Evolutionary conservation across 768 basidiomycete genomes (phyloP).

Genomic region (Tricholoma hemisulphureum): DNA sequence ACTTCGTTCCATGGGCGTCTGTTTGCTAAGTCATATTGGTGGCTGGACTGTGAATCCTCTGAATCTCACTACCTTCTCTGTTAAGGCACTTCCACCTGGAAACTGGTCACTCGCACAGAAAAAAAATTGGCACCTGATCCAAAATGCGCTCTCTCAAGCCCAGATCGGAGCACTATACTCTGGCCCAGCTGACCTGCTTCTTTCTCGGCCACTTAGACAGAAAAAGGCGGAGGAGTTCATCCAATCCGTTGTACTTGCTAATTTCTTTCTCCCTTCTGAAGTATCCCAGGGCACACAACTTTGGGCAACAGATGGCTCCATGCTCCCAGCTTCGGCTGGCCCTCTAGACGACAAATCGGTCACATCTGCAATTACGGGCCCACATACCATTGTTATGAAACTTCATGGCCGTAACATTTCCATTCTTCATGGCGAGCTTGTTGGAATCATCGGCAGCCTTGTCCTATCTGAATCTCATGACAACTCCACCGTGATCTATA

Average conservation of each 20-base stretch:
- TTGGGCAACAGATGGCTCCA: slow-evolving; percentile 27
- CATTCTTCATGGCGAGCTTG: slow-evolving; percentile 21
- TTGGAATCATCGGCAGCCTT: slow-evolving; percentile 18
- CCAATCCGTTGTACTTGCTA: neutral
- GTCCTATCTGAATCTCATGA: slow-evolving; percentile 2
- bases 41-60: neutral
- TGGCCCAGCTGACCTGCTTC: neutral
- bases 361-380: slow-evolving; percentile 12
- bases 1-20: neutral
- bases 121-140: neutral
- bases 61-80: neutral
- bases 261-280: neutral
- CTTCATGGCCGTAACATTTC: slow-evolving; percentile 16
- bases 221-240: slow-evolving; percentile 4
- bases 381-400: slow-evolving; percentile 11
- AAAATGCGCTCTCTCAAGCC: neutral
- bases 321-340: slow-evolving; percentile 19
- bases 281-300: neutral
- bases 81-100: neutral
- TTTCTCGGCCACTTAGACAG: neutral
- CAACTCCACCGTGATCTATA: slow-evolving; percentile 5
- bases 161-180: neutral
- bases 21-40: neutral
- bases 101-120: neutral
- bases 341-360: slow-evolving; percentile 19